Base-by-base conservation (phyloP, 23 red algal species). In the Gracilariopsis chorda region DNA sequence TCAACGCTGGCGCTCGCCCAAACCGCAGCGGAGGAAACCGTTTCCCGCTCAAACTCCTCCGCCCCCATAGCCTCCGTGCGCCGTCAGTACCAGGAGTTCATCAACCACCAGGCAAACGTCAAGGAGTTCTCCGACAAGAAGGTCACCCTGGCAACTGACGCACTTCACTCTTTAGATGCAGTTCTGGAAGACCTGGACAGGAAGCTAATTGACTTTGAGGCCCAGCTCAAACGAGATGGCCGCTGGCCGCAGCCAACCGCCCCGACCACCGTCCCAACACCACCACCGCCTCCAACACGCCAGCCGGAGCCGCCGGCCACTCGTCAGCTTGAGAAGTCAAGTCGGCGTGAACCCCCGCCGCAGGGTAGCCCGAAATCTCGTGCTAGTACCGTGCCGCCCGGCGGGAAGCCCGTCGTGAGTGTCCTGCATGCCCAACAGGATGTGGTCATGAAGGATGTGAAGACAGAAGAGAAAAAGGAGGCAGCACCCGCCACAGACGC, bases 201-300 rank as follows among this genome's bases (percentile, higher is more conserved):
- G 17, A 91, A 88, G 61, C 78, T 98, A 9, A n/a, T 49, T 12
- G 91, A 98, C 40, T 98, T 90, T 75, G 95, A 98, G 84, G 86
- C 91, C 10, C 84, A 92, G 47, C 62, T 98, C 13, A 80, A 81
- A 33, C 69, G 78, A 34, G 95, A 98, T 57, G 95, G 95, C 3
- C 88, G 91, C 12, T 98, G 95, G 95, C 95, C 95, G 19, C 55
- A 59, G 55, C 55, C 55, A 33, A 27, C 59, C 7, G 8, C 59
- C 7, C 8, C 59, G 59, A 7, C 59, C 7, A 27, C 59, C 3
- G 29, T 4, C 7, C 59, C 59, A 33, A 7, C 59, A 33, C 59
- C 59, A n/a, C 62, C 62, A 4, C 33, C 33, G 32, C 62, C 62
- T 17, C 62, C 62, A 36, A 19, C 7, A n/a, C 62, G 33, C 13